Base-by-base conservation (phyloP, 2,329 filamentous ascomycete genomes). In the Botrytis galanthina region DNA sequence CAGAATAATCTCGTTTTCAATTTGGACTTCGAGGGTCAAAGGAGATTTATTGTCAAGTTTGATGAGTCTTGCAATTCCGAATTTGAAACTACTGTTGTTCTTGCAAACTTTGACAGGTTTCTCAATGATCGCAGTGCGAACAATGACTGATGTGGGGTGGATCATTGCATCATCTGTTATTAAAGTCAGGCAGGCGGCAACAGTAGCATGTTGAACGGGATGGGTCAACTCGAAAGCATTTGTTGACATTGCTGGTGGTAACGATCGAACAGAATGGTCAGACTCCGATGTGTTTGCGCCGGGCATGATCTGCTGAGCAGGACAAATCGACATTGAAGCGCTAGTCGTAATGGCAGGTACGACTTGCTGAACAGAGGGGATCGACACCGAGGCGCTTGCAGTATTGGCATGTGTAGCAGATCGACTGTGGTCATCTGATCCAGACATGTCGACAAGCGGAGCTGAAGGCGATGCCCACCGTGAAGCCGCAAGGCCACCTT, bases 21-120 rank as follows among this genome's bases (percentile, higher is more conserved):
- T 12, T 32, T 60, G 32, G 54, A 73, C 12, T 63, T 73, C 60
- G n/a, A 73, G 59, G 20, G 20, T 42, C 12, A 72, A 63, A 51
- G 39, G 72, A 32, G 48, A 51, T 51, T 10, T 26, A 12, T 72
- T 12, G 44, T 72, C 48, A n/a, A 32, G 42, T 42, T 66, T 72
- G 37, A 73, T 39, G 3, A 73, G 60, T 32, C 29, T 42, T 26
- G n/a, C 60, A 51, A 12, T 44, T 67, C 60, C 72, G 16, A 10
- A 7, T n/a, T 42, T 62, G 26, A 12, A 16, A 29, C 8, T 8
- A 51, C n/a, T 26, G 16, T 66, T 61, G 8, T 72, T 64, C 44
- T 72, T 73, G n/a, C 39, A 72, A 18, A 62, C 42, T 37, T 67
- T 73, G 32, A 73, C 61, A 16, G 4, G 6, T 32, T 14, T 51